Evolutionary conservation across 2,329 filamentous ascomycete genomes (phyloP), one percentile per base, ranked within the genome.

Genomic region (Chaetomium globosum): DNA sequence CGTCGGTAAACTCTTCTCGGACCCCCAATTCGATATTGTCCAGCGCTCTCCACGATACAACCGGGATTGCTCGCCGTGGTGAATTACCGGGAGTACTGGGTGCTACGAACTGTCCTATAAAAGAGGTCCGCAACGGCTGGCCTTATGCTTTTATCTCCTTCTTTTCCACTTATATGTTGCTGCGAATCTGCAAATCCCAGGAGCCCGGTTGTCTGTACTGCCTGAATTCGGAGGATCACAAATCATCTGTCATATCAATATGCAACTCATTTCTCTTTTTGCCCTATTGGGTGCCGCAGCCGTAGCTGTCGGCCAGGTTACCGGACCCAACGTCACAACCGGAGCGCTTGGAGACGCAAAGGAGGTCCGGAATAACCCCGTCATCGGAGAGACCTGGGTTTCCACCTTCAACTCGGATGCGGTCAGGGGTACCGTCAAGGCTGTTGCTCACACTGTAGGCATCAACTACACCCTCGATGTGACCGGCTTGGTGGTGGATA

Each of bases 391-490:
- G 60, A 60, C 63, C 0, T 73, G 71, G 69, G 60, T 67, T 1
- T 71, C 70, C 3, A 67, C 36, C n/a, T 71, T 73, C 56, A 59
- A 72, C 56, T 69, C 68, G 13, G 31, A 16, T 19, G 67, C 66
- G 0, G 61, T 73, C 63, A 69, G 68, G 55, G 71, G 71, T 12
- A 68, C 65, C 16, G 64, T 72, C 6, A 72, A 67, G 12, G 71
- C 69, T 0, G 63, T 71, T 2, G 67, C 70, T 9, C 39, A 53
- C 48, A 65, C 53, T 16, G 60, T 71, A 1, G 71, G 68, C 23
- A 66, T 71, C 66, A 69, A 71, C 67, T 73, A 71, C 49, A 71
- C 70, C 21, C 65, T 73, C 13, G 69, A 71, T 7, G 63, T 73
- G 19, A 68, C 65, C 2, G 69, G 70, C 1, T 53, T 73, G 31